These are phyloP conservation scores for Penicillium olsonii DNA, from an alignment of 2,329 filamentous ascomycete species.

Conservation along the genomic window DNA sequence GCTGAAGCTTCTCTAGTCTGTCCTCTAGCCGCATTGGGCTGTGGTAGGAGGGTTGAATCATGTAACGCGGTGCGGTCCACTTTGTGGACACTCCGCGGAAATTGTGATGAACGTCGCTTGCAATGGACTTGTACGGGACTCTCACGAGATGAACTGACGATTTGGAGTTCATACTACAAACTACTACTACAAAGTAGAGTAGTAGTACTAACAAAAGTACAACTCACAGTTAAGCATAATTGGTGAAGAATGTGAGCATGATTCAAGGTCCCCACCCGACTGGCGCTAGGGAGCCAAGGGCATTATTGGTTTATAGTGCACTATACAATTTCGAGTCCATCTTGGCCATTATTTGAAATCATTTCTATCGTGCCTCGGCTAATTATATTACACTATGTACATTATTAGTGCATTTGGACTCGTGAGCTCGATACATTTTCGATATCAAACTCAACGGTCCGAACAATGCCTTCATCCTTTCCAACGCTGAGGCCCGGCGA, in stretches of 20 bases:
- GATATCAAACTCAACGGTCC: constrained; percentile 30
- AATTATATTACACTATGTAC: background rate
- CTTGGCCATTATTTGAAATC: background rate
- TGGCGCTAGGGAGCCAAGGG: background rate
- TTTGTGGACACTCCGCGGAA: constrained; percentile 7
- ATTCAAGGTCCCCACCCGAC: background rate
- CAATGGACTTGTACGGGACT: too few relatives aligned
- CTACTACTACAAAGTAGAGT: too few relatives aligned
- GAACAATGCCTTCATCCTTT: constrained; percentile 26
- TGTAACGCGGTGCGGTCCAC: constrained; percentile 9
- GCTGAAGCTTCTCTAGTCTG: background rate
- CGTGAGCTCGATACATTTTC: constrained; percentile 17
- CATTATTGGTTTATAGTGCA: background rate
- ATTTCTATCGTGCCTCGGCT: background rate
- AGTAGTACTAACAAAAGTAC: too few relatives aligned
- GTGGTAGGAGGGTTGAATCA: background rate
- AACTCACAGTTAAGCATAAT: background rate
- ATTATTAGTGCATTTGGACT: background rate
- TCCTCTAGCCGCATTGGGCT: background rate
- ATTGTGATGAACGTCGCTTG: constrained; percentile 7
- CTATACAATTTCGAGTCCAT: background rate
- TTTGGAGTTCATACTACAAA: too few relatives aligned
- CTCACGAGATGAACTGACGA: too few relatives aligned
- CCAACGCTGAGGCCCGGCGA: background rate
- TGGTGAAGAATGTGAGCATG: background rate